Evolutionary conservation across 768 basidiomycete genomes (phyloP), one percentile per base, ranked within the genome.

Genomic region (Cystobasidium onofrii): DNA sequence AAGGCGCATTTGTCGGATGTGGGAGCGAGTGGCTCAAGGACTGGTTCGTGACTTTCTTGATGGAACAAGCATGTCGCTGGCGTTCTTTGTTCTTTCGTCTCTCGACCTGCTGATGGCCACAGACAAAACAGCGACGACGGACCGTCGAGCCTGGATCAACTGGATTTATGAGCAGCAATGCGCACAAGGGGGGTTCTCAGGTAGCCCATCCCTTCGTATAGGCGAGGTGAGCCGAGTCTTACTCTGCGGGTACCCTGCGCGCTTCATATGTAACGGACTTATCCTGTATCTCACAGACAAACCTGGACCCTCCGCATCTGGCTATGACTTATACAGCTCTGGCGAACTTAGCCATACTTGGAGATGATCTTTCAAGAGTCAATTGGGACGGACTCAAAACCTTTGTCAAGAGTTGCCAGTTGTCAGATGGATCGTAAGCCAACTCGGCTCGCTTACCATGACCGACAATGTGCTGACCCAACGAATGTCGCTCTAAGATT

Each of bases 321-420:
- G 91, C 96, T 69, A 90, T 92, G 86, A 93, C 94, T 9, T 99
- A 98, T 78, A 91, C 92, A 0, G 91, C 93, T 0, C 80, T 99
- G 13, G 82, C 96, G 2, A 85, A 87, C 0, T 87, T 99, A 13
- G 87, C 89, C 0, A 88, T 96, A 75, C 84, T 99, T 29, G 85
- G 90, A n/a, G 95, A 96, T 78, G 88, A 91, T 76, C 89, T 94
- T 77, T 81, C 85, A 39, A 83, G 82, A 69, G 83, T 99, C 27
- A 86, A 97, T 78, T 85, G 88, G 33, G 44, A 81, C 18, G 91
- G 89, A 0, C 81, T 97, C n/a, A 75, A 87, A 17, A 79, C 77
- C 23, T 89, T 95, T 75, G 78, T 99, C 7, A 83, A 83, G 23
- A 80, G 86, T 17, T 92, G 91, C 76, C 92, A 95, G 81, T 84